These are phyloP conservation scores for Fusarium graminum DNA, from an alignment of 2,329 filamentous ascomycete species.

Conservation along the genomic window DNA sequence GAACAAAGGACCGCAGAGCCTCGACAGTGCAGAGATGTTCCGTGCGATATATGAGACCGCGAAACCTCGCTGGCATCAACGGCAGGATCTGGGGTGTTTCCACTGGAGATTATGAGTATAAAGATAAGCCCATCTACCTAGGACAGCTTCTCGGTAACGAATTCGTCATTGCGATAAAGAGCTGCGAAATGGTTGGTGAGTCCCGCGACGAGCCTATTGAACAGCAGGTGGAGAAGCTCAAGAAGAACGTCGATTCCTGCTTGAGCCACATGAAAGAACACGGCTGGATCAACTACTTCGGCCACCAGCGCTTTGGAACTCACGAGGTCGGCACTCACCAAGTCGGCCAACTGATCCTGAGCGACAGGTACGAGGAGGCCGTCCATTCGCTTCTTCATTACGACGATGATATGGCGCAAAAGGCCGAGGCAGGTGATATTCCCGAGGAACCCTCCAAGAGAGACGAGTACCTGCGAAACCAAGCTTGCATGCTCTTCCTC, in stretches of 20 bases:
- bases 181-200: slow-evolving; percentile 74
- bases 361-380: slow-evolving; percentile 83
- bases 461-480: slow-evolving; percentile 84
- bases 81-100: slow-evolving; percentile 71
- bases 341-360: slow-evolving; percentile 85
- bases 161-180: slow-evolving; percentile 91
- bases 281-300: slow-evolving; percentile 98
- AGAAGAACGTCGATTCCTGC: slow-evolving; percentile 64
- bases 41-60: slow-evolving; percentile 63
- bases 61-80: slow-evolving; percentile 76
- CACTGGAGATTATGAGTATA: slow-evolving; percentile 86
- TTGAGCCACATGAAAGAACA: slow-evolving; percentile 76
- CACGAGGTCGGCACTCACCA: slow-evolving; percentile 87
- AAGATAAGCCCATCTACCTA: slow-evolving; percentile 77
- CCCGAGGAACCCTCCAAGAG: slow-evolving; percentile 67
- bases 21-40: slow-evolving; percentile 88
- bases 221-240: slow-evolving; percentile 51
- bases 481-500: slow-evolving; percentile 81
- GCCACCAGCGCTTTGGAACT: slow-evolving; percentile 95
- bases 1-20: slow-evolving; percentile 90
- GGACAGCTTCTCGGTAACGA: slow-evolving; percentile 91
- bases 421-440: slow-evolving; percentile 55
- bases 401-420: slow-evolving; percentile 69
- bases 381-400: slow-evolving; percentile 82
- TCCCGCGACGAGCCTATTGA: slow-evolving; percentile 42